Base-by-base conservation (phyloP, 192 early-diverging fungal genomes). In the Dissophora globulifera region DNA sequence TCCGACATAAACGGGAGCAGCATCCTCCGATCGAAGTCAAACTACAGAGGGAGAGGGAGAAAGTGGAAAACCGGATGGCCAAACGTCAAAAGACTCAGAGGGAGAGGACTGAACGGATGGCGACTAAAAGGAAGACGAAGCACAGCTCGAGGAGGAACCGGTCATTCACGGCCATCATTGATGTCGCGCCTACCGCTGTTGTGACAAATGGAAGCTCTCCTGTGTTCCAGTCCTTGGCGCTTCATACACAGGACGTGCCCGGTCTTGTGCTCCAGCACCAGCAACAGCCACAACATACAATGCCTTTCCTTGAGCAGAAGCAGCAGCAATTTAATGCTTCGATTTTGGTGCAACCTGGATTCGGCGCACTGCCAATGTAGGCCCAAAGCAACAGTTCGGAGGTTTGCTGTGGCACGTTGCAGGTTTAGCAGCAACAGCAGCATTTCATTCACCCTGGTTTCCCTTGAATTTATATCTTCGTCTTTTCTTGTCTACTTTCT, bases 1-100 rank as follows among this genome's bases (percentile, higher is more conserved):
- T 76, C 43, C 41, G 72, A 16, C 72, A 76, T 30, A 65, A 66
- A 25, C 63, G 72, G 3, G 72, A 76, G 52, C 62, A 76, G 20
- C 72, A 76, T 31, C 59, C 69, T 0, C 69, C 69, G 4, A 30
- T 56, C 2, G 58, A 56, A 32, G 69, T 71, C 51, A 60, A 61
- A 42, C 10, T 60, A 0, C 57, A 59, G 32, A 38, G 67, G 16
- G 58, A 42, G 4, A 22, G 15, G 1, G 67, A 69, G 26, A 19
- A 45, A 20, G 0, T 40, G 23, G 35, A 9, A 8, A 50, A 57
- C 22, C 35, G 41, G 5, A 51, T 33, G 4, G 42, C 19, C 0
- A 43, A 58, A 15, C 31, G 33, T 17, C 4, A 30, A 17, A 54
- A 30, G 16, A 38, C 35, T 19, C 54, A 49, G 25, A 15, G 15